Percentiles rank a stretch among this genome's conserved stretches.
These are phyloP conservation scores for Rhododendron simsii DNA, from an alignment of 148 eudicot genomes.

Conservation along the genomic window DNA sequence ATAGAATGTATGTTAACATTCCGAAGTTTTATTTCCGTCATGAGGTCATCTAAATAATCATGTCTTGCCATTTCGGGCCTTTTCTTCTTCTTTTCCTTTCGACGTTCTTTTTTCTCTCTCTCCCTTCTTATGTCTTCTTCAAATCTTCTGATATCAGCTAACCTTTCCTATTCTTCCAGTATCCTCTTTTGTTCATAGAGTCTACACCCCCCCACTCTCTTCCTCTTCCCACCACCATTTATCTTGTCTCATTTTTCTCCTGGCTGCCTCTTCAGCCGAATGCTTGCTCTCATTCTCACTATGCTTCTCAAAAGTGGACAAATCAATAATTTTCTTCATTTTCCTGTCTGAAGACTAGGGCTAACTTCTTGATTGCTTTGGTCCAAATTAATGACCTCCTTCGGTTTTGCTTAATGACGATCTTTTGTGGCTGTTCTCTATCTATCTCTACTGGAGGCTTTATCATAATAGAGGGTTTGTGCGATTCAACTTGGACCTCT, in stretches of 20 bases:
- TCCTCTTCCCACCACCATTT: too few relatives aligned
- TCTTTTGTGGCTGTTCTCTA: constrained; percentile 49
- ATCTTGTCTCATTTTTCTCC: constrained; percentile 34
- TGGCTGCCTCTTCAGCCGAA: constrained; percentile 37
- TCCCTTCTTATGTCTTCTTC: constrained; percentile 67
- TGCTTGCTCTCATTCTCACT: constrained; percentile 29
- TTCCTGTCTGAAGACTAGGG: constrained; percentile 49
- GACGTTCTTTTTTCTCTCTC: constrained; percentile 73
- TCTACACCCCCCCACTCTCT: background rate
- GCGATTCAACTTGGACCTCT: constrained; percentile 33
- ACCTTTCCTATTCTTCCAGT: constrained; percentile 49
- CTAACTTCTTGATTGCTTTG: constrained; percentile 53
- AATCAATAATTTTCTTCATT: constrained; percentile 66
- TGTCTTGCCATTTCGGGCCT: constrained; percentile 37
- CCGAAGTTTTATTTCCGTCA: background rate
- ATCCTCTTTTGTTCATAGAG: constrained; percentile 39
- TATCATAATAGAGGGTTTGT: constrained; percentile 58
- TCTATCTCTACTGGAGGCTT: constrained; percentile 70
- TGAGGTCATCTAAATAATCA: constrained; percentile 48
- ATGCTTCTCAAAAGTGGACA: constrained; percentile 45
- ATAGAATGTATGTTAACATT: too few relatives aligned
- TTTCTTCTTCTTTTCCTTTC: constrained; percentile 60
- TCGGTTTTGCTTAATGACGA: constrained; percentile 68
- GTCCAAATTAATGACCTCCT: constrained; percentile 57
- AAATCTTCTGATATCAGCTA: constrained; percentile 56